Conservation (phyloP, 306 rosid species). For the Fragaria nilgerrensis region DNA sequence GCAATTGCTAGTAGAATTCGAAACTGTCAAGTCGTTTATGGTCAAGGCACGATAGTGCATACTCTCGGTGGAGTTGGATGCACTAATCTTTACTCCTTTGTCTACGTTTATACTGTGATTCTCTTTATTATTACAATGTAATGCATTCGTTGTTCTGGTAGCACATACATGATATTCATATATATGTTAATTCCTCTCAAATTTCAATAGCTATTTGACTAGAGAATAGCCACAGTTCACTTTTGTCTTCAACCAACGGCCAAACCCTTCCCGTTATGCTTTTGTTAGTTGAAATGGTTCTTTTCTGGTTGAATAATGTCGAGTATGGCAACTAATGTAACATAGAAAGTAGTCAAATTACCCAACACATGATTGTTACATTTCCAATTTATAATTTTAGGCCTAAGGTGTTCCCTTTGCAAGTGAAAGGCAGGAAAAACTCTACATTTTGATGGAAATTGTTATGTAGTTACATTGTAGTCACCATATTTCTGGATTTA, state of each 20-base stretch:
- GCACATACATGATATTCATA: too few relatives aligned
- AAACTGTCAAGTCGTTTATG: slow-evolving; percentile 49
- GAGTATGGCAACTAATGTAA: background rate
- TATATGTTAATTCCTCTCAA: background rate
- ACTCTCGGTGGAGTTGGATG: slow-evolving; percentile 40
- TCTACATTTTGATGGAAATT: background rate
- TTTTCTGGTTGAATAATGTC: background rate
- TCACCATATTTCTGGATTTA: background rate
- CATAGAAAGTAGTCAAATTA: background rate
- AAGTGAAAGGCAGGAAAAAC: background rate
- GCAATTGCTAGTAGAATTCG: slow-evolving; percentile 39
- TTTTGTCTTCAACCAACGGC: background rate
- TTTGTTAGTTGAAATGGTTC: too few relatives aligned
- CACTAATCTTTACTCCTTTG: slow-evolving; percentile 18
- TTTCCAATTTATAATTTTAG: background rate
- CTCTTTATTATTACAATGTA: background rate
- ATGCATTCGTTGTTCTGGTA: background rate
- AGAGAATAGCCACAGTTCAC: background rate
- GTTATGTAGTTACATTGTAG: background rate
- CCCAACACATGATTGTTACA: background rate
- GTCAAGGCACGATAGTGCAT: slow-evolving; percentile 47
- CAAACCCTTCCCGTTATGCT: too few relatives aligned
- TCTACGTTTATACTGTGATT: background rate
- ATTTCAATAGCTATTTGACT: background rate
- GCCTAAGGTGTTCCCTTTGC: too few relatives aligned